Evolutionary conservation across 2,329 filamentous ascomycete genomes (phyloP).

Genomic region (Alternaria sp.): DNA sequence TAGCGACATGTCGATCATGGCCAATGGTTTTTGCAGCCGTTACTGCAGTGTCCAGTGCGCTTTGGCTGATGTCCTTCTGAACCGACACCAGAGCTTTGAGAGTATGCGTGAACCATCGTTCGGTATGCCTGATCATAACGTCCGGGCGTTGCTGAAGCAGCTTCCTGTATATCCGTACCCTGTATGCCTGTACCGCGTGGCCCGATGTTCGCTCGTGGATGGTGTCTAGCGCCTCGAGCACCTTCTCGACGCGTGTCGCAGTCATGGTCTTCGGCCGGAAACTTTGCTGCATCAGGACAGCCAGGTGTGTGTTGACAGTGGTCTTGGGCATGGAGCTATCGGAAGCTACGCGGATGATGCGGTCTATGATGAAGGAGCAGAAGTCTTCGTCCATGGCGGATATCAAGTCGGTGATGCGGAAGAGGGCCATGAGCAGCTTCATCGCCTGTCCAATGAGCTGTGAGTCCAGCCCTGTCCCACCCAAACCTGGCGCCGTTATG

Average conservation of each 20-base stretch:
- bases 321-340: slow-evolving; percentile 75
- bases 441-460: slow-evolving; percentile 79
- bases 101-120: slow-evolving; percentile 82
- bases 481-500: slow-evolving; percentile 66
- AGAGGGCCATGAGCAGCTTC: slow-evolving; percentile 76
- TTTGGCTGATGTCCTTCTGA: slow-evolving; percentile 75
- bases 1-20: slow-evolving; percentile 70
- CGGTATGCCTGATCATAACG: slow-evolving; percentile 71
- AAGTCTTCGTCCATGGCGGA: slow-evolving; percentile 78
- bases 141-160: slow-evolving; percentile 74
- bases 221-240: slow-evolving; percentile 73
- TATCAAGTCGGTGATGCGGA: slow-evolving; percentile 75
- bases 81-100: slow-evolving; percentile 82
- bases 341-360: slow-evolving; percentile 75
- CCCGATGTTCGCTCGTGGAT: slow-evolving; percentile 77
- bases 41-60: slow-evolving; percentile 76
- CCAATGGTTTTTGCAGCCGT: slow-evolving; percentile 74
- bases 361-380: slow-evolving; percentile 78
- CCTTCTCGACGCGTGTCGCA: slow-evolving; percentile 68
- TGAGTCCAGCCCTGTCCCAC: slow-evolving; percentile 64
- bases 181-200: slow-evolving; percentile 79
- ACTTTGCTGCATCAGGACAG: slow-evolving; percentile 79
- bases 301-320: slow-evolving; percentile 78
- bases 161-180: slow-evolving; percentile 79
- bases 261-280: slow-evolving; percentile 80